These are phyloP conservation scores for Hortiboletus campestris DNA, from an alignment of 768 basidiomycete species.

Conservation along the genomic window DNA sequence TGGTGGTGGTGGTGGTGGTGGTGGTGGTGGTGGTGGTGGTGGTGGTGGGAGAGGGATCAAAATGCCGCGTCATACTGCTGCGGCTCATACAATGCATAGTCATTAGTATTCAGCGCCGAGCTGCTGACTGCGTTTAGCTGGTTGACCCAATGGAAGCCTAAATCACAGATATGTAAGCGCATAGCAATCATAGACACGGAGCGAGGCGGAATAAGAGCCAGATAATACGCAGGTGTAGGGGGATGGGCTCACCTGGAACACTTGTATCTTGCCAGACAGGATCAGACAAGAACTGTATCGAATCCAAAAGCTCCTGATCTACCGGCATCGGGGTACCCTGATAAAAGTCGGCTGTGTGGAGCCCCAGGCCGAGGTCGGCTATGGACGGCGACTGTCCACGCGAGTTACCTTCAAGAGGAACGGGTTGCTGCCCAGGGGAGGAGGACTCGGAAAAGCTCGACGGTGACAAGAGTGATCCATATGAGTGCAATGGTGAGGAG, in stretches of 20 bases:
- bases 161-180: neutral
- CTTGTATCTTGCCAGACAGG: conserved; percentile 56
- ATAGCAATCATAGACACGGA: neutral
- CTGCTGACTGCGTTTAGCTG: conserved; percentile 23
- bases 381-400: conserved; percentile 10
- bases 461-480: conserved; percentile 19
- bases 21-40: neutral
- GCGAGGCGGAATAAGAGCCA: neutral
- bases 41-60: neutral
- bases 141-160: conserved; percentile 38
- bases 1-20: neutral
- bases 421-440: conserved; percentile 29
- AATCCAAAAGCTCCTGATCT: conserved; percentile 59
- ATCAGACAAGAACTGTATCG: conserved; percentile 57
- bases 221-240: neutral
- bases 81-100: conserved; percentile 28
- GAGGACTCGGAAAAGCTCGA: conserved; percentile 39
- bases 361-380: conserved; percentile 8
- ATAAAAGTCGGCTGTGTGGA: conserved; percentile 41
- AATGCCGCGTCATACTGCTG: conserved; percentile 15
- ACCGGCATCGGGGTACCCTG: conserved; percentile 48
- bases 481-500: conserved; percentile 1
- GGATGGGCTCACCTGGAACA: conserved; percentile 47
- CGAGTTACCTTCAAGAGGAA: conserved; percentile 40
- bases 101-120: conserved; percentile 22